Conservation (phyloP, 2,329 filamentous ascomycete species). For the Emergomyces africanus region DNA sequence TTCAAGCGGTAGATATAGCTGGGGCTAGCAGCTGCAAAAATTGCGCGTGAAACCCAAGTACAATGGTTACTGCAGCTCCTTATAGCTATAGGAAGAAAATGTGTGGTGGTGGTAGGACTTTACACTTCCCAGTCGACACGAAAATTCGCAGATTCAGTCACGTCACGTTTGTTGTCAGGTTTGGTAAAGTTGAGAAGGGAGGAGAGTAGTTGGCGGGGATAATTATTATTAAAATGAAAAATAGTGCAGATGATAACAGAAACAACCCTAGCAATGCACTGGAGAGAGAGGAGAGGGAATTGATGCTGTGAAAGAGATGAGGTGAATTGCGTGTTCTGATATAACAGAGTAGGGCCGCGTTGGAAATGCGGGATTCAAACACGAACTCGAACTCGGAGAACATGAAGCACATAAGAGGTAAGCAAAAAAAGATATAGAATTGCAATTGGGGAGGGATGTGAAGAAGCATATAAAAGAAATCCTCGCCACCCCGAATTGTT, state of each 20-base stretch:
- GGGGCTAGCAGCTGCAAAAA: background rate
- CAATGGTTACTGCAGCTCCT: background rate
- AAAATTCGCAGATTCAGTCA: background rate
- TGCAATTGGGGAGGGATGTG: background rate
- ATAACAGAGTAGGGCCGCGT: background rate
- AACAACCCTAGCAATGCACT: background rate
- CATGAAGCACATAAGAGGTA: background rate
- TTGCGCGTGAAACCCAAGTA: background rate
- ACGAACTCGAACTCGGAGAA: background rate
- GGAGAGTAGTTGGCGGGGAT: background rate
- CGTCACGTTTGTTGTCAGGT: background rate
- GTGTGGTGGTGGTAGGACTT: background rate
- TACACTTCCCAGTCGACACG: background rate
- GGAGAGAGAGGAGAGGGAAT: background rate
- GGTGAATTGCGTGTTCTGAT: background rate
- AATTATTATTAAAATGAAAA: background rate
- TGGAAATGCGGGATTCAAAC: background rate
- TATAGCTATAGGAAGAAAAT: background rate
- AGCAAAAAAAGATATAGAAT: background rate
- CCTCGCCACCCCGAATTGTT: slow-evolving; percentile 3
- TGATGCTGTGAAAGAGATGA: background rate
- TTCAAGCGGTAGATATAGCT: background rate
- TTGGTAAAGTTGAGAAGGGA: background rate
- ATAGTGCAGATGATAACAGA: background rate
- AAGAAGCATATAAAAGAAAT: background rate